Conservation (phyloP, 139 green algal species). For the Mychonastes homosphaera region DNA sequence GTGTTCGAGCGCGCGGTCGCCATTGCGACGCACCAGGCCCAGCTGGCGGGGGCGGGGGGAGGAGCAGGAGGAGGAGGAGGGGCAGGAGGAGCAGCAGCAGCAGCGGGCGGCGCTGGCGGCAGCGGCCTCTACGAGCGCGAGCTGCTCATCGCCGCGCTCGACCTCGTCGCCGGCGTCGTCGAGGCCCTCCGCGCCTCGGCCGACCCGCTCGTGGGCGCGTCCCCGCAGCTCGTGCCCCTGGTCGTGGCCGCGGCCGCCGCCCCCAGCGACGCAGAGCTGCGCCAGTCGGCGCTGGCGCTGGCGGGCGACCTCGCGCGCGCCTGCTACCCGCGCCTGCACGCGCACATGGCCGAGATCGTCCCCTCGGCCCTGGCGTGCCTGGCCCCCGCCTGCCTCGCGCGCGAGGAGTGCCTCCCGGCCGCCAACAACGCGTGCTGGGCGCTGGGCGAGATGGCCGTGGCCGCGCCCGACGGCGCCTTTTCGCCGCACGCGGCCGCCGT, state of each 20-base stretch:
- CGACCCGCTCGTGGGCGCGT: slow-evolving; percentile 51
- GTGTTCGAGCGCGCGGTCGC: slow-evolving; percentile 51
- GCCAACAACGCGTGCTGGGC: slow-evolving; percentile 95
- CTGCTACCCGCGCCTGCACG: neutral
- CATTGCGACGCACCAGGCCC: slow-evolving; percentile 46
- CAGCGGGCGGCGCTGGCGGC: neutral
- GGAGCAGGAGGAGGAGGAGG: no score
- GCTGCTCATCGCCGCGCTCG: slow-evolving; percentile 59
- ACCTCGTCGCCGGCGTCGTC: slow-evolving; percentile 65
- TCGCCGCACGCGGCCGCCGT: slow-evolving; percentile 3
- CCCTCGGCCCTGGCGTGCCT: slow-evolving; percentile 14
- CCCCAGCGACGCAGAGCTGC: slow-evolving; percentile 36
- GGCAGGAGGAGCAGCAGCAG: slow-evolving; percentile 4
- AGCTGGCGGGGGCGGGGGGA: slow-evolving; percentile 11
- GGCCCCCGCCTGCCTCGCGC: slow-evolving; percentile 15
- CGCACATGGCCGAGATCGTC: neutral
- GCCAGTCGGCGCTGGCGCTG: slow-evolving; percentile 86
- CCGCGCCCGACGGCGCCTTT: neutral
- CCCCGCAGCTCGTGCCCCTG: neutral
- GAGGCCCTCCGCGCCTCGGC: slow-evolving; percentile 60
- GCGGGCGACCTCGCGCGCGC: slow-evolving; percentile 71
- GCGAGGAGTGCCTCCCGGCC: slow-evolving; percentile 38
- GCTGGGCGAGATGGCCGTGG: slow-evolving; percentile 73
- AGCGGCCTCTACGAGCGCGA: slow-evolving; percentile 19
- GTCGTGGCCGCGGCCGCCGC: slow-evolving; percentile 15